A percentile compares a stretch with the other conserved stretches of the same genome.
Evolutionary conservation across 306 rosid species (phyloP).

Genomic region (Sechiopsis laciniata): DNA sequence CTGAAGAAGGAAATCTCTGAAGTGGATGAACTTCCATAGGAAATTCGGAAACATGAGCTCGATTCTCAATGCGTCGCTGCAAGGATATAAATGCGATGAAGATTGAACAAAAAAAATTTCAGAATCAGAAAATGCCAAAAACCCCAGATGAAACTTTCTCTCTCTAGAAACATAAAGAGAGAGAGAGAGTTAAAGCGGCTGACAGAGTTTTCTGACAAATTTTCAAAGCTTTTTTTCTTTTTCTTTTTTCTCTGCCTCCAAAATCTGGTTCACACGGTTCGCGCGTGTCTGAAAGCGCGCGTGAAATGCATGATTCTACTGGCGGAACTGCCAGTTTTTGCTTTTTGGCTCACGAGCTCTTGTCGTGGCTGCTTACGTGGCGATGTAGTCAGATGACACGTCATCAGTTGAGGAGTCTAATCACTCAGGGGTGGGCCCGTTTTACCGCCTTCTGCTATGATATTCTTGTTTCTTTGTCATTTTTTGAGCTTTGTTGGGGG

Average conservation of each 20-base stretch:
- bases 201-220: conserved; percentile 45
- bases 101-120: no score
- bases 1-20: conserved; percentile 10
- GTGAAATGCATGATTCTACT: neutral
- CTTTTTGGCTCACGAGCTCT: conserved; percentile 18
- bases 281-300: conserved; percentile 3
- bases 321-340: conserved; percentile 11
- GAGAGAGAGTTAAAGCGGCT: conserved; percentile 24
- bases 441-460: neutral
- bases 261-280: neutral
- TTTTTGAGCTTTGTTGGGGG: neutral
- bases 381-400: neutral
- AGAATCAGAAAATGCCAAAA: no score
- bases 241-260: neutral
- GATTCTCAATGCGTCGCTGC: no score
- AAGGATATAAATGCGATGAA: no score
- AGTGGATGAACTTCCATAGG: conserved; percentile 6
- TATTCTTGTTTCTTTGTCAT: conserved; percentile 12
- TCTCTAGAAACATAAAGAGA: neutral
- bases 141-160: neutral
- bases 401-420: neutral
- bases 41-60: no score
- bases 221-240: conserved; percentile 11
- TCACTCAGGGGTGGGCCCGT: neutral
- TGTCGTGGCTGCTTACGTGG: conserved; percentile 11